Evolutionary conservation across 176 grass and related monocot species (phyloP), one percentile per base, ranked within the genome.

Genomic region (Zoysia japonica): DNA sequence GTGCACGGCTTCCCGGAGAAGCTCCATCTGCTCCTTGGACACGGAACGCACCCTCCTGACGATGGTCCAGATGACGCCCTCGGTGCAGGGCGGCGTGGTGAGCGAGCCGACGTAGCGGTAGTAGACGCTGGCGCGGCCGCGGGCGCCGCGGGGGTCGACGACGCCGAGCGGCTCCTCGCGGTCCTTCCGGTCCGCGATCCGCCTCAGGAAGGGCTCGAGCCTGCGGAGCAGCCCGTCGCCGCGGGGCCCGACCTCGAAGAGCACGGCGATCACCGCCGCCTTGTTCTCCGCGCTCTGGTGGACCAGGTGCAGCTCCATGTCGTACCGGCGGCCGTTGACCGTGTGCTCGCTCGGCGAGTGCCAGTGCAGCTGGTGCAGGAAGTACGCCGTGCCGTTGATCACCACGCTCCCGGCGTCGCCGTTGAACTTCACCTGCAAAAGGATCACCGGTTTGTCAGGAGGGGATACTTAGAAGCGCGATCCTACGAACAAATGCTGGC

Each of bases 41-140:
- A 91, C 91, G 9, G 82, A 86, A 44, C 72, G 1, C 54, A 88
- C 93, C 87, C 67, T 88, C 17, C 74, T 84, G 67, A 85, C 43
- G 49, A 97, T 52, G 5, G 89, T 93, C 91, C 91, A 97, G 61
- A 90, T 56, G 47, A 97, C 91, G 39, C 94, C 94, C 59, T 97
- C 89, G 5, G 61, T 85, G 85, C 94, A 93, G 20, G 82, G 85
- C 16, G 91, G 94, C 48, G 76, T 80, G 62, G 89, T 97, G 65
- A 97, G 91, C 0, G 94, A 97, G 3, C 94, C 94, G 50, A 91
- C 45, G 79, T 93, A 97, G 61, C 94, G 88, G 76, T 86, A 92
- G 52, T 93, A 97, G 12, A 82, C 84, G 75, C 76, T 64, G 68
- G 78, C 88, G 15, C 51, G 57, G 19, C 78, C 84, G 3, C 57